Evolutionary conservation across 495 filamentous ascomycete genomes (phyloP).

Genomic region (Schizothecium vesticola): DNA sequence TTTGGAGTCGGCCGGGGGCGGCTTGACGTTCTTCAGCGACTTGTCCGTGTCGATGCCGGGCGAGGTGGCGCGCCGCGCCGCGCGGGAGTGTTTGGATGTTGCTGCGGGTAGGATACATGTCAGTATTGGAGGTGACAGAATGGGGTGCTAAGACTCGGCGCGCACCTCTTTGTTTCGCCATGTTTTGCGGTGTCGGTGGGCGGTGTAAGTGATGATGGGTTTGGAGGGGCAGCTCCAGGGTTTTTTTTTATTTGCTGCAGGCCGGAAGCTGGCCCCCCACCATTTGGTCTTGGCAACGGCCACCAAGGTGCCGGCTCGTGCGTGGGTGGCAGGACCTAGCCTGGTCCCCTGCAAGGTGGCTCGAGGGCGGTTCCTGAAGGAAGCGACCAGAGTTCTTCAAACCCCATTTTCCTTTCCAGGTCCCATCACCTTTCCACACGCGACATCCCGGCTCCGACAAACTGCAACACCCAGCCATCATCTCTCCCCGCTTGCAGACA

Average conservation of each 20-base stretch:
- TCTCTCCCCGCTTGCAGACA: background rate
- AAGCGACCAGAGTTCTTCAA: background rate
- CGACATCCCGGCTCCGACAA: background rate
- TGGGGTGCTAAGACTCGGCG: background rate
- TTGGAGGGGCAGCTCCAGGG: background rate
- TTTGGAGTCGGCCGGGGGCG: conserved; percentile 42
- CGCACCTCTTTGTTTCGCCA: conserved; percentile 41
- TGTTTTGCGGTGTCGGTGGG: conserved; percentile 11
- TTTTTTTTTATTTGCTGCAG: background rate
- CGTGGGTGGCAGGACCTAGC: background rate
- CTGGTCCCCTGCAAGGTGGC: background rate
- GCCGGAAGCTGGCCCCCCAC: background rate
- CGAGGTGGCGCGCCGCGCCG: conserved; percentile 65
- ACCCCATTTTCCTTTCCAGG: background rate
- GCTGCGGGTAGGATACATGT: conserved; percentile 16
- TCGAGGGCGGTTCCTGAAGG: background rate
- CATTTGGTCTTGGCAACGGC: background rate
- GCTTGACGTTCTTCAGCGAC: conserved; percentile 58
- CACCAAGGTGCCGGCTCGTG: background rate
- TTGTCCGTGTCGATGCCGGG: conserved; percentile 71
- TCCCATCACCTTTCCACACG: background rate
- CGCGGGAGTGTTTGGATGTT: conserved; percentile 59
- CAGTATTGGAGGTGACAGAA: background rate
- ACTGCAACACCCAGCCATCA: background rate
- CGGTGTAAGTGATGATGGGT: background rate